Evolutionary conservation across 495 filamentous ascomycete species (phyloP).

Genomic region (Durotheca rogersii): DNA sequence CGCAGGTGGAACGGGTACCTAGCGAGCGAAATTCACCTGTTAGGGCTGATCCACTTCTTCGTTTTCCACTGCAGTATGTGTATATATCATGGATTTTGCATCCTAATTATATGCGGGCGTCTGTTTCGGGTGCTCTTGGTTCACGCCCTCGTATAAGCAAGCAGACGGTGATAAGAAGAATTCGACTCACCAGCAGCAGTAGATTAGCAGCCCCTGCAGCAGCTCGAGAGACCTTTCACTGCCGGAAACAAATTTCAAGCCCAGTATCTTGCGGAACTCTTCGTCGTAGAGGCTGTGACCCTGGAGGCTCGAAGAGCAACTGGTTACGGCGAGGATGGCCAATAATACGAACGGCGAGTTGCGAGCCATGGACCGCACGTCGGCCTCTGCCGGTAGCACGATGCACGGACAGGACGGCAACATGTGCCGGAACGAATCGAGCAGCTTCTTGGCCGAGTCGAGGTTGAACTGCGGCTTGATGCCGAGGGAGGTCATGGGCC

Average conservation of each 20-base stretch:
- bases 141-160: not conserved
- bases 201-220: conserved; percentile 47
- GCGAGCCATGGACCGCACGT: conserved; percentile 40
- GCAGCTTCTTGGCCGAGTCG: conserved; percentile 44
- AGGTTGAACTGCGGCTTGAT: conserved; percentile 52
- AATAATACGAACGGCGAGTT: conserved; percentile 47
- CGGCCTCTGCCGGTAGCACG: conserved; percentile 34
- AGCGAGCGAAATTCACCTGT: not conserved
- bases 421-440: conserved; percentile 44
- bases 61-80: too few species aligned
- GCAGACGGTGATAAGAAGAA: not conserved
- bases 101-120: too few species aligned
- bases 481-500: conserved; percentile 31
- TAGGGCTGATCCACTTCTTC: not conserved
- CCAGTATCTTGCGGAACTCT: conserved; percentile 51
- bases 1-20: conserved; percentile 54
- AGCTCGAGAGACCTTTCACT: conserved; percentile 49
- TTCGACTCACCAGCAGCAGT: conserved; percentile 47
- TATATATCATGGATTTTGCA: too few species aligned
- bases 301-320: conserved; percentile 44
- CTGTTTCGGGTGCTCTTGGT: too few species aligned
- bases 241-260: conserved; percentile 49
- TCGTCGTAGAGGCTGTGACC: conserved; percentile 51
- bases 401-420: conserved; percentile 44
- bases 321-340: conserved; percentile 48